Conservation (phyloP, 208 protist species). For the Acanthamoeba royreba region DNA sequence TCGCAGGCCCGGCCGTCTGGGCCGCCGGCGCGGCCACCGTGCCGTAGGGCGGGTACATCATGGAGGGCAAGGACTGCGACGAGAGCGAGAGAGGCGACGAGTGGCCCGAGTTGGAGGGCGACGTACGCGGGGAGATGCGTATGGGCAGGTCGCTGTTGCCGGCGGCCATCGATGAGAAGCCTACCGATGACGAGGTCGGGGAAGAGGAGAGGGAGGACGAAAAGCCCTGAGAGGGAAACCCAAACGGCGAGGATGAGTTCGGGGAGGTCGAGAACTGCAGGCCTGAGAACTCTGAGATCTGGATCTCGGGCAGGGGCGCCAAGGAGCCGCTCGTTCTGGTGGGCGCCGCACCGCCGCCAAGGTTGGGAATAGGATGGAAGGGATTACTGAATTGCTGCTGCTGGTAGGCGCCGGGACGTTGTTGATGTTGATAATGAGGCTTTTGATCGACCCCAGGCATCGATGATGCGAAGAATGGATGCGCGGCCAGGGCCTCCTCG, state of each 20-base stretch:
- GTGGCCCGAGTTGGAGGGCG: not conserved
- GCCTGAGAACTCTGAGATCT: constrained; percentile 13
- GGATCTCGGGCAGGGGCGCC: not conserved
- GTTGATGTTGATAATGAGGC: no score
- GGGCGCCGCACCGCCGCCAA: no score
- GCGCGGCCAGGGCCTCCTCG: not conserved
- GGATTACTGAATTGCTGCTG: no score
- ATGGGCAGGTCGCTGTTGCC: not conserved
- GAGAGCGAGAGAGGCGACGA: not conserved
- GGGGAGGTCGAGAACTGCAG: not conserved
- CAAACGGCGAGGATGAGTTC: not conserved
- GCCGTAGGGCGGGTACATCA: not conserved
- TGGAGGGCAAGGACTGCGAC: no score
- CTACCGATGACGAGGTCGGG: not conserved
- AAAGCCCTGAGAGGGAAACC: no score
- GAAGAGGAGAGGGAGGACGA: not conserved
- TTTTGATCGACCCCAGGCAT: not conserved
- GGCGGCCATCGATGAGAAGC: not conserved
- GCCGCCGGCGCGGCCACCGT: not conserved
- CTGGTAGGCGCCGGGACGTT: not conserved
- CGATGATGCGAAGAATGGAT: not conserved
- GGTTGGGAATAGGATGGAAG: no score
- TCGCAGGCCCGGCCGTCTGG: not conserved
- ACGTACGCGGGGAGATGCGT: not conserved
- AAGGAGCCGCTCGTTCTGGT: not conserved